These are phyloP conservation scores for Mimosa bimucronata DNA, from an alignment of 306 rosid species.

Conservation along the genomic window DNA sequence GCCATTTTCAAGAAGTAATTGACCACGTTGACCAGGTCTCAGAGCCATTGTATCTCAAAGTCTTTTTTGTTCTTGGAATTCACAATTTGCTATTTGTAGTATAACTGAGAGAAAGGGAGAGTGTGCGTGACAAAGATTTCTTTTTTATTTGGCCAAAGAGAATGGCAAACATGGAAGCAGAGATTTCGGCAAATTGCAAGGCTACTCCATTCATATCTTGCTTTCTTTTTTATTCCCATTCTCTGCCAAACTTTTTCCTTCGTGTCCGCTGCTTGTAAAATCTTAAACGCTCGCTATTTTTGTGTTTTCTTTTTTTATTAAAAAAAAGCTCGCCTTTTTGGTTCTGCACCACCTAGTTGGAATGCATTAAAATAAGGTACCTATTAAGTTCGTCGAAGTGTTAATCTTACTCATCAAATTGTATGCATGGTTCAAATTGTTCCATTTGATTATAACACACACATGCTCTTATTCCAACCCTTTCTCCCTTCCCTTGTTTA, in stretches of 20 bases:
- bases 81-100: slow-evolving; percentile 32
- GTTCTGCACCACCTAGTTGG: neutral
- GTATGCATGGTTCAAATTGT: neutral
- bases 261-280: neutral
- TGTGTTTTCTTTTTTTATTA: too few species aligned
- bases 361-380: neutral
- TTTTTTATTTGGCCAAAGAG: neutral
- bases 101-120: neutral
- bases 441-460: neutral
- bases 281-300: neutral
- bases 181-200: slow-evolving; percentile 36
- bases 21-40: slow-evolving; percentile 48
- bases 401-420: too few species aligned
- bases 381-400: too few species aligned
- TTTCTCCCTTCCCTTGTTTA: too few species aligned
- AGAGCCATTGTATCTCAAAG: neutral
- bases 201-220: slow-evolving; percentile 38
- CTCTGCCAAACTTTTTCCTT: slow-evolving; percentile 9
- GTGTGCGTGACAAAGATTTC: neutral
- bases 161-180: neutral
- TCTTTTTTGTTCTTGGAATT: neutral
- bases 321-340: too few species aligned
- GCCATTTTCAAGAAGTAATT: slow-evolving; percentile 19
- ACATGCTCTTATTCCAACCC: too few species aligned
- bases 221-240: slow-evolving; percentile 13